These are phyloP conservation scores for Gilbertella persicaria DNA, from an alignment of 371 early-diverging fungal genomes.

Conservation along the genomic window DNA sequence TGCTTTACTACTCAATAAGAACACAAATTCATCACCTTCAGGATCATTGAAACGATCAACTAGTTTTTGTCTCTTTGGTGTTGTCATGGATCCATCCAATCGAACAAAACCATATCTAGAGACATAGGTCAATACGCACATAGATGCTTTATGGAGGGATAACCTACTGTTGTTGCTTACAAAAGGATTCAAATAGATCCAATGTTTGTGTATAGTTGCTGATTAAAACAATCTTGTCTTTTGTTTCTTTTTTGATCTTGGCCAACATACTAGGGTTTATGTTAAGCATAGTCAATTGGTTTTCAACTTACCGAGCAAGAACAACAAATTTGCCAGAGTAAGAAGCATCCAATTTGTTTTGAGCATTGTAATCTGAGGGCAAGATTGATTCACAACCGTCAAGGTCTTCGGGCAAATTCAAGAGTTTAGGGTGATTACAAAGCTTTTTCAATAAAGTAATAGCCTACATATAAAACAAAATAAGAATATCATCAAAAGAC, in stretches of 20 bases:
- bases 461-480: slow-evolving; percentile 42
- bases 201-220: slow-evolving; percentile 98
- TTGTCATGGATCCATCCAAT: slow-evolving; percentile 92
- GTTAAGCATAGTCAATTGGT: background rate
- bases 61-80: slow-evolving; percentile 86
- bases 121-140: background rate
- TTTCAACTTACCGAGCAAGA: slow-evolving; percentile 60
- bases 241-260: slow-evolving; percentile 70
- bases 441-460: slow-evolving; percentile 93
- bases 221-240: slow-evolving; percentile 95
- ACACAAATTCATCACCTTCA: slow-evolving; percentile 82
- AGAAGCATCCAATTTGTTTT: slow-evolving; percentile 59
- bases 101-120: slow-evolving; percentile 77
- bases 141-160: background rate
- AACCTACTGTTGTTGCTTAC: slow-evolving; percentile 69
- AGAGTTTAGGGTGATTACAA: slow-evolving; percentile 90
- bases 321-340: slow-evolving; percentile 91
- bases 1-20: slow-evolving; percentile 94
- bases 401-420: slow-evolving; percentile 72
- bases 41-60: slow-evolving; percentile 97
- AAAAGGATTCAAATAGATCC: slow-evolving; percentile 90
- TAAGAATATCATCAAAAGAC: background rate
- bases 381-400: slow-evolving; percentile 65
- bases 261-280: slow-evolving; percentile 55
- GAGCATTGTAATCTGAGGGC: slow-evolving; percentile 44